phyloP scores from a whole-genome alignment of 108 stramenopile species.

The Nitzschia sp. region DNA sequence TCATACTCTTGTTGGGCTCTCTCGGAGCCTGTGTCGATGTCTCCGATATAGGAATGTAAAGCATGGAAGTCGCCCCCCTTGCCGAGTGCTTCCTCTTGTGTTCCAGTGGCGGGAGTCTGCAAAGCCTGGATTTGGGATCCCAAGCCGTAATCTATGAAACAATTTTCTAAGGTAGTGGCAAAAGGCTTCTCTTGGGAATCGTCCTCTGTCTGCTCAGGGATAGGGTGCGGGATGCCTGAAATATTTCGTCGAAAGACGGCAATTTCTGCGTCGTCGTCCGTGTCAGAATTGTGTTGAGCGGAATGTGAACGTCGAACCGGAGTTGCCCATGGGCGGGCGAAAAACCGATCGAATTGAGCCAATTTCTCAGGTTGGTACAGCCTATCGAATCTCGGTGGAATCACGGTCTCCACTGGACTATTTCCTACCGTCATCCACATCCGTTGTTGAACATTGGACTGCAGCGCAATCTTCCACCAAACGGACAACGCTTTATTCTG shows the following conservation, averaged over 20 bases:
- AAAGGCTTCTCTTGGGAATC: neutral
- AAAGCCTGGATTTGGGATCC: conserved; percentile 22
- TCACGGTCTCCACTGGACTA: conserved; percentile 39
- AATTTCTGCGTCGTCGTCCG: conserved; percentile 49
- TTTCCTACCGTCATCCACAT: conserved; percentile 85
- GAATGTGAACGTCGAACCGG: conserved; percentile 78
- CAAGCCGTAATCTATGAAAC: conserved; percentile 29
- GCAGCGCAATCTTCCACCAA: conserved; percentile 81
- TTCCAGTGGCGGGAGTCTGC: neutral
- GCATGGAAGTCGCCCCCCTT: neutral
- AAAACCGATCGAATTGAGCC: conserved; percentile 75
- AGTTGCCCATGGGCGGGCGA: conserved; percentile 68
- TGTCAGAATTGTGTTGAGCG: conserved; percentile 50
- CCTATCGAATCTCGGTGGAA: conserved; percentile 74
- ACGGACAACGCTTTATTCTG: conserved; percentile 65
- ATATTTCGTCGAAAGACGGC: conserved; percentile 36
- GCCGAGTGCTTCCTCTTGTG: neutral
- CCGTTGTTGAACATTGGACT: conserved; percentile 71
- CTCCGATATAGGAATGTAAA: conserved; percentile 25
- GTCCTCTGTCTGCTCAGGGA: neutral
- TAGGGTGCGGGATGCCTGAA: conserved; percentile 6
- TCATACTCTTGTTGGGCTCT: conserved; percentile 29
- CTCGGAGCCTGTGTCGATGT: conserved; percentile 11
- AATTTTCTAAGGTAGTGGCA: conserved; percentile 11
- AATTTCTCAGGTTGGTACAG: conserved; percentile 66